Evolutionary conservation across 192 early-diverging fungal species (phyloP), one percentile per base, ranked within the genome.

Genomic region (Coemansia sp.): DNA sequence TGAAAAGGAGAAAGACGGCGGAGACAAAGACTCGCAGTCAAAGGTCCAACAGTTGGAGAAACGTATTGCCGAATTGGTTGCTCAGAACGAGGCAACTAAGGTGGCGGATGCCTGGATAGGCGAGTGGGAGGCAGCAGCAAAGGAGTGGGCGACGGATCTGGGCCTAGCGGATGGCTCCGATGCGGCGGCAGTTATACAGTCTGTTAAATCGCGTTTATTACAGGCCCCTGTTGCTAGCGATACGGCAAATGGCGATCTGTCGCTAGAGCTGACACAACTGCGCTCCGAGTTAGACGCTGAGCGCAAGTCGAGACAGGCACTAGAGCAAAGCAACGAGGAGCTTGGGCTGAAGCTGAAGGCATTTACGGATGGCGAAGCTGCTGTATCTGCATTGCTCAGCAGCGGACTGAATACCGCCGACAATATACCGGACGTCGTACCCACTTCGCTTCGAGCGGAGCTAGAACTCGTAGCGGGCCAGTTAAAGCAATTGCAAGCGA

Each of bases 91-190:
- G 27, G 66, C 40, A 34, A 24, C 29, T 0, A 49, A 46, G 15
- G 16, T 22, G 18, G 13, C 49, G 0, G 71, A 58, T 33, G n/a
- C 29, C 29, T 47, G 71, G 36, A 57, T 85, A 13, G 13, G 62
- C 50, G 75, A 81, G n/a, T 76, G 74, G 69, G 75, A 84, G 49
- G 62, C 70, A 3, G 75, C 76, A 10, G 71, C 80, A 12, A 63
- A 39, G 22, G 70, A 76, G n/a, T 76, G 71, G 64, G 69, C 79
- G 7, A 22, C 47, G 36, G 50, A 73, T 47, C 55, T 85, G 9
- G 75, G 76, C 7, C 57, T 73, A 39, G 11, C 34, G 41, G 39
- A 62, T 2, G 61, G 46, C 9, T 33, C 58, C n/a, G 58, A 40
- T 22, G 2, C 38, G 8, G 39, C 61, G 9, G n/a, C 20, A 3